Evolutionary conservation across 352 stramenopile species (phyloP), one percentile per base, ranked within the genome.

Genomic region (Lagenidium sp.): DNA sequence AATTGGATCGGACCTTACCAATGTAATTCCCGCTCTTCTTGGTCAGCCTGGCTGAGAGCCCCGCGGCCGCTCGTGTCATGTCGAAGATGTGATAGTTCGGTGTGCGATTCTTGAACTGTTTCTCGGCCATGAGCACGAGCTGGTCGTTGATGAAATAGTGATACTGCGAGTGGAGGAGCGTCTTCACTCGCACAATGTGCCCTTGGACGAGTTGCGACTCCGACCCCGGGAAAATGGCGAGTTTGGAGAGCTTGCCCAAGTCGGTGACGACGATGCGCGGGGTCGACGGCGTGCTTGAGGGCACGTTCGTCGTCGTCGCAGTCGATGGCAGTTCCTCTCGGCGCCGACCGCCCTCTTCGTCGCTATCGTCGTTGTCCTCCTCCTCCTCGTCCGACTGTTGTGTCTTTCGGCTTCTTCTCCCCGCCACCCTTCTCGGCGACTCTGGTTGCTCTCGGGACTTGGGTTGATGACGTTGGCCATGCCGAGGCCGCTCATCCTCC

Each of bases 11-110:
- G 28, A 96, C 35, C 44, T 95, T 96, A 28, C 85, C 85, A 15
- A 95, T 63, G 62, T 95, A 96, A 39, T 95, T 91, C 34, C 82
- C 85, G 29, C 75, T 84, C 50, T 96, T 96, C 57, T 95, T 95
- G 4, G 62, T 77, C 1, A 94, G 48, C 23, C 78, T 78, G 22
- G 52, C 56, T 1, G 59, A 46, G 3, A 70, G 29, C 13, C 65
- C 57, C 7, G 58, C 56, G 2, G 63, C 73, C 5, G 63, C 61
- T 20, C 80, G 63, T 16, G 79, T 77, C 66, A 91, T 88, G 57
- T 95, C 84, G 47, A 90, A 95, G 36, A 95, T 52, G 48, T 86
- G 64, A 50, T 90, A 94, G 57, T 92, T 89, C 13, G 79, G 77
- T 18, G 79, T 91, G 20, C 79, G 77, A 39, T 71, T 82, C 53